Percentiles rank a stretch among this genome's conserved stretches.
Conservation (phyloP, 1,284 basidiomycete genomes). For the Malassezia dermatis region DNA sequence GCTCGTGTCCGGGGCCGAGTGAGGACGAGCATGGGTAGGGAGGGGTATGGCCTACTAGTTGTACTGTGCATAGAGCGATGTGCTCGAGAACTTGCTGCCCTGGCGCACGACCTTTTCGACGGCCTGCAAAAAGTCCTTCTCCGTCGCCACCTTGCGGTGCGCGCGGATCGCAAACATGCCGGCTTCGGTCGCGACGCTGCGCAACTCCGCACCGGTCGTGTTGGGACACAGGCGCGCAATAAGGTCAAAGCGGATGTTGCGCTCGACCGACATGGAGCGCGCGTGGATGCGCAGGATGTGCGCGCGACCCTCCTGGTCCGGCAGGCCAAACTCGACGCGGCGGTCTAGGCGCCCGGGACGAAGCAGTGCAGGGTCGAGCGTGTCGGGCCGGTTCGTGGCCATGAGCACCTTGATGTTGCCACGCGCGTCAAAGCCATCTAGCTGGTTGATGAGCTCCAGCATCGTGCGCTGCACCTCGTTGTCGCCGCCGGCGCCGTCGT, state of each 20-base stretch:
- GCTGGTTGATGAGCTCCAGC: constrained; percentile 96
- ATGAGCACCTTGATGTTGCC: constrained; percentile 99
- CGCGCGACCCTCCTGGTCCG: constrained; percentile 89
- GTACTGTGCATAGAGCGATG: constrained; percentile 38
- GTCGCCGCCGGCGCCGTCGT: constrained; percentile 96
- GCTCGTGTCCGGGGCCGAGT: constrained; percentile 20
- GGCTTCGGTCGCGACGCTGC: constrained; percentile 92
- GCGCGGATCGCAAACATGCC: constrained; percentile 99
- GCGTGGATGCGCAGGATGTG: constrained; percentile 96
- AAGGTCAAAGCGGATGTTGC: constrained; percentile 92
- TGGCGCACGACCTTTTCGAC: constrained; percentile 97
- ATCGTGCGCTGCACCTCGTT: constrained; percentile 99
- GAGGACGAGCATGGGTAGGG: constrained; percentile 27
- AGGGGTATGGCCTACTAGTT: constrained; percentile 5
- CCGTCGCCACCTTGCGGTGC: constrained; percentile 88
- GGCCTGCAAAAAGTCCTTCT: constrained; percentile 92
- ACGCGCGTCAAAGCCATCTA: constrained; percentile 95
- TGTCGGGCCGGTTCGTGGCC: constrained; percentile 98
- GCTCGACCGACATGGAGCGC: constrained; percentile 87
- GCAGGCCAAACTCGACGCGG: constrained; percentile 87
- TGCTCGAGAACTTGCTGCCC: constrained; percentile 82
- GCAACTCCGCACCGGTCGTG: constrained; percentile 91
- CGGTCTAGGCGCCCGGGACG: constrained; percentile 93
- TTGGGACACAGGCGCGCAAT: constrained; percentile 95
- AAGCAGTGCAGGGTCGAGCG: constrained; percentile 88